Base-by-base conservation (phyloP, 225 moss, liverwort and hornwort genomes). In the Bryoerythrophyllum caledonicum region DNA sequence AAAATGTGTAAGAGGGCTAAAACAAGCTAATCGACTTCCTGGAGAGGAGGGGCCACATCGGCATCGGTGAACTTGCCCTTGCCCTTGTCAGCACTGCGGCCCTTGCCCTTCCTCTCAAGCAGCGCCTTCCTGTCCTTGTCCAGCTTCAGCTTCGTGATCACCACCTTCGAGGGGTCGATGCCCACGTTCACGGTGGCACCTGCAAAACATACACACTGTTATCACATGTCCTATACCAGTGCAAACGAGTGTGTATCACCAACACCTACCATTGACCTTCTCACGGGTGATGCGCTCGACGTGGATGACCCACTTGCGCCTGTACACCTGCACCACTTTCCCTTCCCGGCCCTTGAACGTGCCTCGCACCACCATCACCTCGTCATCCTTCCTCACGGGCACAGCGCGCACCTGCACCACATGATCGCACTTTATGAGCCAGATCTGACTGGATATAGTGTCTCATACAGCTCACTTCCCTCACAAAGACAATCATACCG, bases 31-130 rank as follows among this genome's bases (percentile, higher is more conserved):
- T 86, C 91, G 14, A 89, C 91, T 28, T 89, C 91, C 79, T 91
- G 91, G 5, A 91, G 82, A 34, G 88, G 86, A 16, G 86, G 81
- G 21, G 89, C 86, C 17, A 91, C 88, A 81, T 88, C 88, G 59
- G 86, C 78, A 12, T 81, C 83, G 2, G 84, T 82, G 27, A 88
- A 88, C 70, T 89, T 91, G 15, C 91, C 91, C 70, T 89, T 91
- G 15, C 91, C 91, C 83, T 91, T 91, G 48, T 89, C 89, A 14
- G 86, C 89, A 34, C 82, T 83, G 68, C 86, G 84, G 24, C 91
- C 91, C 84, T 91, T 91, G 34, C 91, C 89, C 79, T 89, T 89
- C 85, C 86, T 89, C 62, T 91, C 91, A 3, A 91, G 81, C 3
- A 91, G 81, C 53, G 89, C 59, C 78, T 87, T 91, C 26, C 89